Evolutionary conservation across 345 rosid species (phyloP).

Genomic region (Combretum micranthum): DNA sequence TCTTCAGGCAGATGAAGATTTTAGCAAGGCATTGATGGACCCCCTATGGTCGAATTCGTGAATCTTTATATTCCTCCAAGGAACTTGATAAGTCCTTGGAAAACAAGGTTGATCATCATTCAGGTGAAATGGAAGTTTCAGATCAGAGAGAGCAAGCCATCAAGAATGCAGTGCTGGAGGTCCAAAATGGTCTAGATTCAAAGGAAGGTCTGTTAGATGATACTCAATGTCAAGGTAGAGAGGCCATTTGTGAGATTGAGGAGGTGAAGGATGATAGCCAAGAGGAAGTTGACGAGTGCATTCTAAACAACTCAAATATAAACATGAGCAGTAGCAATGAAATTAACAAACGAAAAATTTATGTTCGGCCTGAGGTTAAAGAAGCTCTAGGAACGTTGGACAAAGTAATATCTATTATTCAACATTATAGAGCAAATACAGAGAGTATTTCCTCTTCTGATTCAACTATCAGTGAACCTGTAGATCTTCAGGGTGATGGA

Average conservation of each 20-base stretch:
- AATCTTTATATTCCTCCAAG: slow-evolving; percentile 34
- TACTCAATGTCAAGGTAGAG: slow-evolving; percentile 14
- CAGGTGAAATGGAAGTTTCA: no score
- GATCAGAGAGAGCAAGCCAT: slow-evolving; percentile 10
- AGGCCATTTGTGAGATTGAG: slow-evolving; percentile 46
- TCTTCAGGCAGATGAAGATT: slow-evolving; percentile 55
- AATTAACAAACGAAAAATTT: slow-evolving; percentile 25
- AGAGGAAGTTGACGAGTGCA: slow-evolving; percentile 11
- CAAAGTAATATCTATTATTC: slow-evolving; percentile 50
- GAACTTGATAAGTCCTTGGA: slow-evolving; percentile 19
- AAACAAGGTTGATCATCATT: slow-evolving; percentile 6
- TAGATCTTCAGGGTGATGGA: slow-evolving; percentile 11
- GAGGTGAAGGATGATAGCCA: slow-evolving; percentile 40
- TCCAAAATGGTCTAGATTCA: slow-evolving; percentile 7
- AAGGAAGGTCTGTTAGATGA: slow-evolving; percentile 9
- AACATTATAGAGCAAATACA: slow-evolving; percentile 27
- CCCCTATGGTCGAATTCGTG: slow-evolving; percentile 48
- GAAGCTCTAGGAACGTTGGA: slow-evolving; percentile 74
- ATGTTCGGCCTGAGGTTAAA: slow-evolving; percentile 56
- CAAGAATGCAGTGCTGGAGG: slow-evolving; percentile 1
- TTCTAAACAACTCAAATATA: neutral
- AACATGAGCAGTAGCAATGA: slow-evolving; percentile 6
- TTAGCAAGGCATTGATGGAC: slow-evolving; percentile 49
- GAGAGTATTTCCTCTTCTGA: slow-evolving; percentile 17
- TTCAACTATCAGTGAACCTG: slow-evolving; percentile 26